Percentiles rank a stretch among this genome's conserved stretches.
Evolutionary conservation across 129 eudicot genomes (phyloP).

Genomic region (Sambucus nigra): DNA sequence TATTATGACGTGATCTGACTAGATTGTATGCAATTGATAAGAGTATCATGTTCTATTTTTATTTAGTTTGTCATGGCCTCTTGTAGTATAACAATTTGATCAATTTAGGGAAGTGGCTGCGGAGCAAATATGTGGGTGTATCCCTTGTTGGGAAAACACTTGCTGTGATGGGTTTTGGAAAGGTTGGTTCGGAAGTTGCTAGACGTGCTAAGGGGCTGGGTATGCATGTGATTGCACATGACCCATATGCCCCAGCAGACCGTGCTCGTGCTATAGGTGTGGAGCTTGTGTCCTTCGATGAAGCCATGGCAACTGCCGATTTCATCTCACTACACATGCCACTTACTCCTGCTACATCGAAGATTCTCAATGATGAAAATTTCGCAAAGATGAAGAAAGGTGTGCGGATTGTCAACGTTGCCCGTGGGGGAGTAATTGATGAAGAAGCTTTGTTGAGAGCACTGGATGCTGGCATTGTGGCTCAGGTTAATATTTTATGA

Average conservation of each 20-base stretch:
- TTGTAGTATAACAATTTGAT: not conserved
- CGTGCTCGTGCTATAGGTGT: constrained; percentile 98
- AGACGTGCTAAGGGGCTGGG: constrained; percentile 99
- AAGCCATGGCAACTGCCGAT: constrained; percentile 76
- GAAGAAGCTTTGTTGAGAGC: constrained; percentile 93
- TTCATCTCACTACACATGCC: constrained; percentile 99
- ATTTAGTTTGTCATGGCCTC: too few relatives aligned
- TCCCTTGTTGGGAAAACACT: constrained; percentile 98
- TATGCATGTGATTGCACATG: constrained; percentile 95
- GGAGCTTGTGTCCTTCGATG: constrained; percentile 85
- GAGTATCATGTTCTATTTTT: too few relatives aligned
- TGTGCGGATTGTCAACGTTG: constrained; percentile 82
- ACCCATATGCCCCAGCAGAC: constrained; percentile 97
- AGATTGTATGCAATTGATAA: too few relatives aligned
- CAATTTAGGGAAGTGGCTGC: constrained; percentile 74
- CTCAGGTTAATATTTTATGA: constrained; percentile 46
- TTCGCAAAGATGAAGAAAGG: constrained; percentile 98
- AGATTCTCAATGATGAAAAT: constrained; percentile 77
- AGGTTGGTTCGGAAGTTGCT: constrained; percentile 96
- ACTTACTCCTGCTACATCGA: constrained; percentile 70
- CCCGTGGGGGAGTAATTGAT: constrained; percentile 98
- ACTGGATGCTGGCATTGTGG: constrained; percentile 90
- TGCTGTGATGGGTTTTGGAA: constrained; percentile 96
- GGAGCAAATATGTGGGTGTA: constrained; percentile 96
- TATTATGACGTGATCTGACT: not conserved